phyloP scores from a whole-genome alignment of 345 rosid genomes.

The Adansonia digitata region DNA sequence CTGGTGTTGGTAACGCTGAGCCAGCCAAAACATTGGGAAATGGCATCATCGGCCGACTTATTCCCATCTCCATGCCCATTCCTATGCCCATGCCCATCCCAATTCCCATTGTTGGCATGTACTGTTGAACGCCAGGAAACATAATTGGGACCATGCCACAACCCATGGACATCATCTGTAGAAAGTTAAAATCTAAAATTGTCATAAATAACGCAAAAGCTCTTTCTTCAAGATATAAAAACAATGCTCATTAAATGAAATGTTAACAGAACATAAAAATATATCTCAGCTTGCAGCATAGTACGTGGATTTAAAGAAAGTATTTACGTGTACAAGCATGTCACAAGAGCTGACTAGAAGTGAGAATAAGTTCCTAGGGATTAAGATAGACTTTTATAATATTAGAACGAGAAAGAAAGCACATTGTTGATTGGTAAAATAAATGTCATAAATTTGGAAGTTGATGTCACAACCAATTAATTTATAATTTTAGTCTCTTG shows the following conservation, averaged over 20 bases:
- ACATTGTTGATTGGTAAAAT: not conserved
- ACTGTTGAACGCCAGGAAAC: conserved; percentile 62
- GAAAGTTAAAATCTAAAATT: conserved; percentile 15
- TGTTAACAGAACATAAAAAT: too few species aligned
- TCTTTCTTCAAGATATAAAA: conserved; percentile 1
- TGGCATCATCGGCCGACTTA: conserved; percentile 64
- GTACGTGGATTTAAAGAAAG: not conserved
- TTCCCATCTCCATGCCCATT: conserved; percentile 51
- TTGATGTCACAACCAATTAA: not conserved
- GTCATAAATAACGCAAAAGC: conserved; percentile 15
- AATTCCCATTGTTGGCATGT: conserved; percentile 62
- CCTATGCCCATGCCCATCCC: conserved; percentile 51
- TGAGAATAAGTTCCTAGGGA: not conserved
- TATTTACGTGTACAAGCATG: not conserved
- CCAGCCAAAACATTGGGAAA: conserved; percentile 63
- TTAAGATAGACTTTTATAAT: not conserved
- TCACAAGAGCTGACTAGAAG: not conserved
- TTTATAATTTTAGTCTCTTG: not conserved
- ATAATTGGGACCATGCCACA: conserved; percentile 75
- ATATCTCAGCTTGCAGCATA: not conserved
- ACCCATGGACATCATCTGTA: conserved; percentile 90
- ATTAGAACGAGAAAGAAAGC: not conserved
- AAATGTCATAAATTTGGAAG: not conserved
- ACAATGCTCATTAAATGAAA: not conserved
- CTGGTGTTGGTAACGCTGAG: conserved; percentile 44